A percentile compares a stretch with the other conserved stretches of the same genome.
Evolutionary conservation across 1,284 basidiomycete genomes (phyloP).

Genomic region (Tranzscheliella williamsii): DNA sequence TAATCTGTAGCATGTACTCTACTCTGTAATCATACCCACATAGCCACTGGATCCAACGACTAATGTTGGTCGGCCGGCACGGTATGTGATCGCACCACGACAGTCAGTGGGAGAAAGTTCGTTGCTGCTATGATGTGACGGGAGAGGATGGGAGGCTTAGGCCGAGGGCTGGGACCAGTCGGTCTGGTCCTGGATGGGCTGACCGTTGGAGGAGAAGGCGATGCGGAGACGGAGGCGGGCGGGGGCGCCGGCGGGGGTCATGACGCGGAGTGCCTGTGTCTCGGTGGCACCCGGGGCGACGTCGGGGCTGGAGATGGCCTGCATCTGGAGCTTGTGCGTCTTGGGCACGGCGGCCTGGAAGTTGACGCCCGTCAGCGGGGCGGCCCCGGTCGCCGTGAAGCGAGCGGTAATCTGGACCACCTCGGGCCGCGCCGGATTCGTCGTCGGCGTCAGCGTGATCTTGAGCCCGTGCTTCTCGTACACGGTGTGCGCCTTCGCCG

Average conservation of each 20-base stretch:
- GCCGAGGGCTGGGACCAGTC: slow-evolving; percentile 67
- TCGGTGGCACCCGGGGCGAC: slow-evolving; percentile 78
- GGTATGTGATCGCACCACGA: too few relatives aligned
- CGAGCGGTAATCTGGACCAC: slow-evolving; percentile 85
- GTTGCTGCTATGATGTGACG: too few relatives aligned
- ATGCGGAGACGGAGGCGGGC: slow-evolving; percentile 84
- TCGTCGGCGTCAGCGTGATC: slow-evolving; percentile 85
- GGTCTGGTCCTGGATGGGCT: slow-evolving; percentile 83
- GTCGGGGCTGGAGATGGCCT: slow-evolving; percentile 87
- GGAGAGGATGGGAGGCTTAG: background rate
- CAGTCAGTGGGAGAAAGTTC: too few relatives aligned
- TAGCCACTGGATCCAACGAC: too few relatives aligned
- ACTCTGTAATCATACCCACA: too few relatives aligned
- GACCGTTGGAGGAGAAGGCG: slow-evolving; percentile 69
- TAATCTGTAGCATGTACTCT: too few relatives aligned
- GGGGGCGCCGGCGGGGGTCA: slow-evolving; percentile 79
- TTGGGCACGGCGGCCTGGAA: slow-evolving; percentile 99
- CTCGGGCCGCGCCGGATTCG: slow-evolving; percentile 76
- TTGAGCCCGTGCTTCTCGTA: slow-evolving; percentile 89
- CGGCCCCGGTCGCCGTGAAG: slow-evolving; percentile 73
- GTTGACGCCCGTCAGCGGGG: slow-evolving; percentile 67
- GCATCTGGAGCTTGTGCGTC: slow-evolving; percentile 97
- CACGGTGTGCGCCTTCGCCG: slow-evolving; percentile 72
- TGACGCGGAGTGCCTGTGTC: slow-evolving; percentile 91
- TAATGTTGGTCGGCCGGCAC: too few relatives aligned